Evolutionary conservation across 306 rosid genomes (phyloP).

Genomic region (Arachis stenosperma): DNA sequence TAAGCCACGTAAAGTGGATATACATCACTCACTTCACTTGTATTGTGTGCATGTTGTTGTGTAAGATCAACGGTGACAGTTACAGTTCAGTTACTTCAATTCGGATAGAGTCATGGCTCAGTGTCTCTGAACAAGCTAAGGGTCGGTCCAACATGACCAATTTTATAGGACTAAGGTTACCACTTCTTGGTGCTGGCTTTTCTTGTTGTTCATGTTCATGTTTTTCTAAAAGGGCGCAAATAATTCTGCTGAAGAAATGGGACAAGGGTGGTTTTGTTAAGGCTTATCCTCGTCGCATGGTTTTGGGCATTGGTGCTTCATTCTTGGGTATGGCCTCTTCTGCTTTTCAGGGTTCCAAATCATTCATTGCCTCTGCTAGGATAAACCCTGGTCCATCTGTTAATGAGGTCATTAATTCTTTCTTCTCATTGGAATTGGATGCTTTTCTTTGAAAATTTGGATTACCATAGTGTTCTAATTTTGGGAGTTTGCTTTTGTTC

Average conservation of each 20-base stretch:
- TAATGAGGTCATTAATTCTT: constrained; percentile 52
- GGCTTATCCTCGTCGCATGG: constrained; percentile 56
- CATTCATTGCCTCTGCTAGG: constrained; percentile 72
- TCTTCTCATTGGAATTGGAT: not conserved
- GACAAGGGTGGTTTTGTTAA: constrained; percentile 32
- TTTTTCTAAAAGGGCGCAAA: too few species aligned
- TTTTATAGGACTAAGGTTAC: constrained; percentile 46
- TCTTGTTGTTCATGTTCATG: not conserved
- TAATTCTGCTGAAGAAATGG: constrained; percentile 32
- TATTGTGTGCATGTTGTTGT: too few species aligned
- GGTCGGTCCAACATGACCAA: constrained; percentile 47
- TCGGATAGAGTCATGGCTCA: not conserved
- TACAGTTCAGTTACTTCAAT: not conserved
- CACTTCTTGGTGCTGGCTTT: constrained; percentile 18
- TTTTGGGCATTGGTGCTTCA: constrained; percentile 62
- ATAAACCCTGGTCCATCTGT: constrained; percentile 48
- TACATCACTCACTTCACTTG: constrained; percentile 29
- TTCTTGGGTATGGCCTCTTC: constrained; percentile 53
- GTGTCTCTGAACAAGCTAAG: not conserved
- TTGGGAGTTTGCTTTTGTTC: not conserved
- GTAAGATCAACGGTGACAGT: constrained; percentile 11
- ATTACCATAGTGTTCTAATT: not conserved
- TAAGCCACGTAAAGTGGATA: constrained; percentile 50
- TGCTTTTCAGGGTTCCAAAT: constrained; percentile 39
- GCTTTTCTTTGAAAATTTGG: not conserved